Conservation (phyloP, 2,329 filamentous ascomycete genomes). For the Mollisiaceae sp. region DNA sequence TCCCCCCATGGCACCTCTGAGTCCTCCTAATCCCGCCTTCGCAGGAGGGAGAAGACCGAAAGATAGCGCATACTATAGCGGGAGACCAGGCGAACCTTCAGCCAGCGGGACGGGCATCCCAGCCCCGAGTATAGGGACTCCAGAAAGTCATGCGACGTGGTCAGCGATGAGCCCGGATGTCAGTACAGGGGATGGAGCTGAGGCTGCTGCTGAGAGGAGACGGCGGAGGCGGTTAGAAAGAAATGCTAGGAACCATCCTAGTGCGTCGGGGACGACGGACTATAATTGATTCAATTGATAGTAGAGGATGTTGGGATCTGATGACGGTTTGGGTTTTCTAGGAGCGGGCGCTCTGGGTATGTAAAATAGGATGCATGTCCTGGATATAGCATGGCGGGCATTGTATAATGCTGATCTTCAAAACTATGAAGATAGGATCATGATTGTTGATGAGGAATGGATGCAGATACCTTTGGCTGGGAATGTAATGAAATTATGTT, state of each 20-base stretch:
- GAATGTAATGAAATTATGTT: conserved; percentile 4
- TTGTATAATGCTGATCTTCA: neutral
- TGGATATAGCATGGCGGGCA: neutral
- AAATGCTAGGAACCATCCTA: conserved; percentile 29
- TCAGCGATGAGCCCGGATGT: conserved; percentile 41
- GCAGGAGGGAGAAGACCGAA: conserved; percentile 58
- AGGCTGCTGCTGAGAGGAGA: conserved; percentile 55
- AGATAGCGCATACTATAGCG: conserved; percentile 67
- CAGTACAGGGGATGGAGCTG: conserved; percentile 42
- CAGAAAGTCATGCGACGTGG: conserved; percentile 42
- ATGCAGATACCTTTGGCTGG: neutral
- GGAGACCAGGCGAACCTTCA: conserved; percentile 44
- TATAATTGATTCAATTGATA: conserved; percentile 25
- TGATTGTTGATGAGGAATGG: conserved; percentile 7
- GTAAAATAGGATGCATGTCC: conserved; percentile 11
- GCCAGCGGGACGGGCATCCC: conserved; percentile 19
- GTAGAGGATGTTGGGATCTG: conserved; percentile 8
- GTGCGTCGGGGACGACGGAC: conserved; percentile 31
- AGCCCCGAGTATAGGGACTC: conserved; percentile 36
- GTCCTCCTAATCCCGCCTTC: conserved; percentile 62
- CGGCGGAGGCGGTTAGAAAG: conserved; percentile 62
- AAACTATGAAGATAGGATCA: neutral
- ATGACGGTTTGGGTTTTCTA: conserved; percentile 15
- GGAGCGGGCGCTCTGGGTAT: conserved; percentile 7
- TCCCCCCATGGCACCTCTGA: conserved; percentile 49